phyloP scores from a whole-genome alignment of 176 grass and related monocot genomes.

The sorghum (Sorghum bicolor) region Sorghum_bicolor_NCBIv3 NC_012873.2:16506501-16507000 shows the following conservation, averaged over 20 bases:
- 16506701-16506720: neutral
- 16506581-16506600: slow-evolving; percentile 5
- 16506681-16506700: neutral
- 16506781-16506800: neutral
- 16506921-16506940: neutral
- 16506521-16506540: neutral
- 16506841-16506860: neutral
- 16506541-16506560: neutral
- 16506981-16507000: neutral
- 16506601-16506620: neutral
- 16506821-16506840: neutral
- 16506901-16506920: neutral
- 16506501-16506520: neutral
- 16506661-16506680: neutral
- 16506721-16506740: neutral
- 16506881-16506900: neutral
- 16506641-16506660: neutral
- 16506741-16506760: neutral
- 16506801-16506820: neutral
- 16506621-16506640: neutral
- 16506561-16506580: neutral
- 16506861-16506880: neutral
- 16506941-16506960: neutral
- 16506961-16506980: neutral
- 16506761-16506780: neutral